Evolutionary conservation across 208 protist genomes (phyloP).

Genomic region (Crithidia acanthocephali): DNA sequence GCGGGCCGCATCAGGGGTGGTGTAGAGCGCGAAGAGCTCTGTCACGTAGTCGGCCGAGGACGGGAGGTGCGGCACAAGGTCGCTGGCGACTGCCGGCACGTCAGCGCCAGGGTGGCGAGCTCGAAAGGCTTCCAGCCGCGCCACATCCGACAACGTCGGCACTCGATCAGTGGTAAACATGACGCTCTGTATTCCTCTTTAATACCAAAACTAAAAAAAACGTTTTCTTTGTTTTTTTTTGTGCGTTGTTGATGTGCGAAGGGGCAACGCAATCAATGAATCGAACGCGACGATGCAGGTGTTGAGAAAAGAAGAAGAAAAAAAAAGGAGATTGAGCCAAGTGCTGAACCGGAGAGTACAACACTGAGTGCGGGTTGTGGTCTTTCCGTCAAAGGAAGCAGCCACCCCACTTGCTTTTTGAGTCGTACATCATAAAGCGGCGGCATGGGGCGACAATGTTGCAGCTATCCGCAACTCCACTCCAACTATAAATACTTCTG

Average conservation of each 20-base stretch:
- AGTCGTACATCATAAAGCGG: too few species aligned
- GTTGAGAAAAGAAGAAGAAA: constrained; percentile 2
- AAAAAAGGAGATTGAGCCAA: neutral
- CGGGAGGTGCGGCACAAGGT: constrained; percentile 10
- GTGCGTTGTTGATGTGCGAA: too few species aligned
- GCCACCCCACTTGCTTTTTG: too few species aligned
- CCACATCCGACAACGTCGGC: constrained; percentile 19
- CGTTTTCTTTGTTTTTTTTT: too few species aligned
- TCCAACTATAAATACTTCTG: too few species aligned
- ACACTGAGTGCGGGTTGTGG: neutral
- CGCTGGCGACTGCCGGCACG: neutral
- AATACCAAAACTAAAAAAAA: too few species aligned
- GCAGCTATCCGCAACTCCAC: too few species aligned
- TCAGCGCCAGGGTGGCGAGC: constrained; percentile 8
- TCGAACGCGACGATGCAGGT: too few species aligned
- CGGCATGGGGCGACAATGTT: too few species aligned
- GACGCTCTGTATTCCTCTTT: neutral
- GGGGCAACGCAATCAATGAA: too few species aligned
- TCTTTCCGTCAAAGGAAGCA: too few species aligned
- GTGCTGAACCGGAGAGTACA: neutral
- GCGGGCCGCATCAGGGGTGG: constrained; percentile 44
- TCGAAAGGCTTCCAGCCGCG: constrained; percentile 22
- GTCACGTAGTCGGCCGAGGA: constrained; percentile 8
- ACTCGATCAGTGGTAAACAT: constrained; percentile 26
- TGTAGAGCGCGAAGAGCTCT: constrained; percentile 42